Evolutionary conservation across 2,329 filamentous ascomycete genomes (phyloP).

Genomic region (Cladosporium sp.): DNA sequence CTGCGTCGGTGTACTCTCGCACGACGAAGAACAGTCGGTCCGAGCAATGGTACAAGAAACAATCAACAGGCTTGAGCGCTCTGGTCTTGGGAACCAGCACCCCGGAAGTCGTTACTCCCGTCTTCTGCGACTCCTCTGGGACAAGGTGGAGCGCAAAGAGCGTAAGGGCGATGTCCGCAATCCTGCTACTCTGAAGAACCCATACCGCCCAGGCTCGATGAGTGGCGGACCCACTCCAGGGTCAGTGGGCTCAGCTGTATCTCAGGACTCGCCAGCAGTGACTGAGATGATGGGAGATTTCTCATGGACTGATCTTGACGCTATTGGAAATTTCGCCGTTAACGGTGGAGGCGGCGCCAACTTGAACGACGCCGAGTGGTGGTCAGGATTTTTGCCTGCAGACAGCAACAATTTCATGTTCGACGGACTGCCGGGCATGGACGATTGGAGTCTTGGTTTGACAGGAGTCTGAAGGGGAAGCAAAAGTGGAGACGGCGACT

Average conservation of each 20-base stretch:
- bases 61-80: constrained; percentile 39
- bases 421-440: constrained; percentile 28
- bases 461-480: background rate
- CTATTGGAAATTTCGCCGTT: constrained; percentile 45
- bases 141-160: constrained; percentile 38
- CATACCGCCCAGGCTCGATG: constrained; percentile 37
- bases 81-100: constrained; percentile 42
- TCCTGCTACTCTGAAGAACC: constrained; percentile 28
- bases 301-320: constrained; percentile 45
- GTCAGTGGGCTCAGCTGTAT: constrained; percentile 18
- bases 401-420: constrained; percentile 33
- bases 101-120: constrained; percentile 44
- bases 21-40: constrained; percentile 44
- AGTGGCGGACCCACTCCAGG: constrained; percentile 31
- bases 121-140: constrained; percentile 44
- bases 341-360: constrained; percentile 34
- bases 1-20: constrained; percentile 43
- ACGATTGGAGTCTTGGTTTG: constrained; percentile 30
- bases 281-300: constrained; percentile 46
- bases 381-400: constrained; percentile 34
- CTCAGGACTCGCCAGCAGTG: constrained; percentile 35
- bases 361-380: constrained; percentile 31
- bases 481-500: background rate
- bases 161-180: constrained; percentile 16
- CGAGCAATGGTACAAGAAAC: constrained; percentile 45